Evolutionary conservation across 768 basidiomycete genomes (phyloP).

Genomic region (Pulveroboletus ravenelii): DNA sequence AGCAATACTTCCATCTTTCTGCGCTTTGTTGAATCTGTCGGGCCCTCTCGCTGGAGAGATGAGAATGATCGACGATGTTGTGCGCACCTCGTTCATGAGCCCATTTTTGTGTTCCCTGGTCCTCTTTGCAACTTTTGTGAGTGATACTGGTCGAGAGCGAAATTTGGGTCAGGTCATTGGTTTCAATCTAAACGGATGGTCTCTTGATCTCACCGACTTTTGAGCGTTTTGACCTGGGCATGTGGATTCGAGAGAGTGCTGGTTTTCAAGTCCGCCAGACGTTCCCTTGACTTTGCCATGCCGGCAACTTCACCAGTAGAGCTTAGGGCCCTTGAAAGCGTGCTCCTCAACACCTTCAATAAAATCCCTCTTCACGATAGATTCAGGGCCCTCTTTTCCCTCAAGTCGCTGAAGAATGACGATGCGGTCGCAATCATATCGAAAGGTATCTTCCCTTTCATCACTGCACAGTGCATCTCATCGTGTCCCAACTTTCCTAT

Average conservation of each 20-base stretch:
- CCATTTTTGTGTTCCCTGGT: conserved; percentile 85
- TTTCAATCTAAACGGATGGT: background rate
- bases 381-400: conserved; percentile 87
- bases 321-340: conserved; percentile 64
- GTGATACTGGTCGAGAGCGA: conserved; percentile 55
- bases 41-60: conserved; percentile 24
- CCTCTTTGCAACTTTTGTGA: conserved; percentile 94
- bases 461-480: background rate
- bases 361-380: conserved; percentile 76
- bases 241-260: conserved; percentile 30
- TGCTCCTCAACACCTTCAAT: conserved; percentile 73
- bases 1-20: conserved; percentile 93
- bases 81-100: conserved; percentile 70
- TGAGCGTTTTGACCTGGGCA: conserved; percentile 87
- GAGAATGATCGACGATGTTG: conserved; percentile 1
- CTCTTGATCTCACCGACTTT: conserved; percentile 66
- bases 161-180: conserved; percentile 10
- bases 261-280: conserved; percentile 50
- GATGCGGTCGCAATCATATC: conserved; percentile 82
- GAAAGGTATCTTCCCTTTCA: conserved; percentile 49
- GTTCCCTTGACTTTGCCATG: conserved; percentile 26
- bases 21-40: conserved; percentile 71
- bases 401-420: conserved; percentile 77
- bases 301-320: conserved; percentile 42
- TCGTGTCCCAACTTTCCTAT: background rate